These are phyloP conservation scores for Annulohypoxylon nitens DNA, from an alignment of 495 filamentous ascomycete genomes.

Conservation along the genomic window DNA sequence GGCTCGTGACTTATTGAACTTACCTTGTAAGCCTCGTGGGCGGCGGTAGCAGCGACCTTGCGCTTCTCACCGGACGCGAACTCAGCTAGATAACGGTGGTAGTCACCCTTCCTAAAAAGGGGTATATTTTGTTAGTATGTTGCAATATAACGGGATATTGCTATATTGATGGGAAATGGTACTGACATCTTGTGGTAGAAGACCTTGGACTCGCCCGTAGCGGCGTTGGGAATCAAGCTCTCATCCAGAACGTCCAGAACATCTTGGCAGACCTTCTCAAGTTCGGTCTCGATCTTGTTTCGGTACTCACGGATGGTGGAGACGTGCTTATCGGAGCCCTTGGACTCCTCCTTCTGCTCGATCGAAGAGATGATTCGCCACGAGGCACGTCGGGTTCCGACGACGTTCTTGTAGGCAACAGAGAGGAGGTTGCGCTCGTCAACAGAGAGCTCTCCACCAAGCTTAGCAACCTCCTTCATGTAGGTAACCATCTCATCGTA, in stretches of 20 bases:
- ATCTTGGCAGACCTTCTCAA: slow-evolving; percentile 99
- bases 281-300: slow-evolving; percentile 97
- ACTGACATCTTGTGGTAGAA: slow-evolving; percentile 99
- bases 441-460: slow-evolving; percentile 95
- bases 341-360: slow-evolving; percentile 99
- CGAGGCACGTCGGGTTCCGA: slow-evolving; percentile 97
- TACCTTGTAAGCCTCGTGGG: slow-evolving; percentile 99
- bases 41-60: slow-evolving; percentile 94
- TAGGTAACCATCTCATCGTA: slow-evolving; percentile 99
- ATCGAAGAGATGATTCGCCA: slow-evolving; percentile 99
- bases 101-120: slow-evolving; percentile 93
- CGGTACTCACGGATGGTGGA: slow-evolving; percentile 96
- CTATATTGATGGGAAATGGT: slow-evolving; percentile 8
- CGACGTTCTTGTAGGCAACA: slow-evolving; percentile 99
- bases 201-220: slow-evolving; percentile 98
- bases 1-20: slow-evolving; percentile 17
- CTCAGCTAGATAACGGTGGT: slow-evolving; percentile 99
- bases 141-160: slow-evolving; percentile 26
- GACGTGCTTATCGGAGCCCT: slow-evolving; percentile 98
- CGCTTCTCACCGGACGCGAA: slow-evolving; percentile 99
- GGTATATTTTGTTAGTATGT: slow-evolving; percentile 28
- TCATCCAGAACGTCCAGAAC: slow-evolving; percentile 96
- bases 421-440: slow-evolving; percentile 99
- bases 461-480: slow-evolving; percentile 99
- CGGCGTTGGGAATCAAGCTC: slow-evolving; percentile 95